These are phyloP conservation scores for Fusarium coffeatum DNA, from an alignment of 2,329 filamentous ascomycete genomes.

Conservation along the genomic window DNA sequence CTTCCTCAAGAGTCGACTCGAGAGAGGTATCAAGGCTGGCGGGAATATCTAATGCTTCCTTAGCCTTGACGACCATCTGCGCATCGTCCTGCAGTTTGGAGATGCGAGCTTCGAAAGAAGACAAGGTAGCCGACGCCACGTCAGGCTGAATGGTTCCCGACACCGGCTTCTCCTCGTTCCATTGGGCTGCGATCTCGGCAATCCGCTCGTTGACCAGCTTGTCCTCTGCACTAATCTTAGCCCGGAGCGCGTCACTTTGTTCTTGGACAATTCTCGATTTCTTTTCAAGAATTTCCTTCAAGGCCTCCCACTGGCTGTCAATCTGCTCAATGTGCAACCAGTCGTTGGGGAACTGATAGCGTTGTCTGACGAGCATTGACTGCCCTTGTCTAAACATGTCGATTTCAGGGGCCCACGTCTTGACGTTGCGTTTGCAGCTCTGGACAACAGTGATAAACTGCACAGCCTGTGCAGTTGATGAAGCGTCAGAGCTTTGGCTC, in stretches of 20 bases:
- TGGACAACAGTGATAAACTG: constrained; percentile 99
- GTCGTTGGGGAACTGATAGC: constrained; percentile 92
- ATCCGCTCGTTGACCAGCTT: constrained; percentile 92
- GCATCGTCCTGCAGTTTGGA: constrained; percentile 87
- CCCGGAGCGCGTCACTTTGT: constrained; percentile 92
- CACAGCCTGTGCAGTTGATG: constrained; percentile 95
- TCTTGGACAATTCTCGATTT: constrained; percentile 97
- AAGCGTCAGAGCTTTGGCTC: constrained; percentile 89
- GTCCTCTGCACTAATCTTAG: constrained; percentile 95
- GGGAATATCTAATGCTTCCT: constrained; percentile 93
- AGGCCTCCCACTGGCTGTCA: constrained; percentile 92
- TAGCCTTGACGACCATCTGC: constrained; percentile 94
- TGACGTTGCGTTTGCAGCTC: constrained; percentile 93
- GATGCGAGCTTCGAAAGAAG: constrained; percentile 85
- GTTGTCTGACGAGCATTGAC: constrained; percentile 87
- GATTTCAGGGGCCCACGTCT: constrained; percentile 93
- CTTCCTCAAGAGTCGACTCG: constrained; percentile 88
- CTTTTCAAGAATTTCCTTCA: constrained; percentile 90
- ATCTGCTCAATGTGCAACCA: constrained; percentile 98
- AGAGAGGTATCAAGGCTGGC: constrained; percentile 84
- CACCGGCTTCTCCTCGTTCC: constrained; percentile 97
- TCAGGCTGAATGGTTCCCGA: constrained; percentile 93
- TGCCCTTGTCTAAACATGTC: constrained; percentile 96
- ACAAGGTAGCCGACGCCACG: constrained; percentile 84
- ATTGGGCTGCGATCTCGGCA: constrained; percentile 82